Percentiles rank a stretch among this genome's conserved stretches.
These are phyloP conservation scores for Boletus subparvulus DNA, from an alignment of 768 basidiomycete genomes.

Conservation along the genomic window DNA sequence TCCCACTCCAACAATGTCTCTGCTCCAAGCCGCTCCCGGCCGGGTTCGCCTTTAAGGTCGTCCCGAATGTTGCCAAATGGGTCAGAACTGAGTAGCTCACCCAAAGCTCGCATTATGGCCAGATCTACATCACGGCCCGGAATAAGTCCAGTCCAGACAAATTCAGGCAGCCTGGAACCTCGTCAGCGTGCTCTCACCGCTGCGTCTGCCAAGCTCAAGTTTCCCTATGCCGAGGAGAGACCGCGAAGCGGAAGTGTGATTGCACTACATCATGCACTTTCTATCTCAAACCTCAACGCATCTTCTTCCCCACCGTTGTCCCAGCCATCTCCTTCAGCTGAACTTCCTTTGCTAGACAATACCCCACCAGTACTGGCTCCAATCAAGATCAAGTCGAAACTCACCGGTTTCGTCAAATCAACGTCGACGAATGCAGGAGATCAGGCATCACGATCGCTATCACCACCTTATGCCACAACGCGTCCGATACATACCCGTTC, in stretches of 20 bases:
- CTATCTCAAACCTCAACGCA: conserved; percentile 21
- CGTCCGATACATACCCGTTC: conserved; percentile 28
- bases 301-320: conserved; percentile 15
- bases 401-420: conserved; percentile 48
- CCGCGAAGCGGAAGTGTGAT: conserved; percentile 31
- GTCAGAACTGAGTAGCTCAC: conserved; percentile 25
- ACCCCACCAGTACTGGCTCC: conserved; percentile 21
- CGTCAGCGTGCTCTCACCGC: conserved; percentile 33
- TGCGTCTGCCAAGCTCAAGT: conserved; percentile 22
- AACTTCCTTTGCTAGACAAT: conserved; percentile 11
- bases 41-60: conserved; percentile 39
- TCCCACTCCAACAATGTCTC: conserved; percentile 28
- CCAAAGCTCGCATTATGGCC: conserved; percentile 26
- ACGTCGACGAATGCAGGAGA: conserved; percentile 14
- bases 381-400: conserved; percentile 60
- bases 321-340: conserved; percentile 17
- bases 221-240: conserved; percentile 34
- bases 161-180: conserved; percentile 18
- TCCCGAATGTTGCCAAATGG: conserved; percentile 36
- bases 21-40: conserved; percentile 44
- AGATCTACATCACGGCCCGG: conserved; percentile 33
- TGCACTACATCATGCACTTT: conserved; percentile 26
- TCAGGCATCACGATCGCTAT: conserved; percentile 42
- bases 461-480: conserved; percentile 32
- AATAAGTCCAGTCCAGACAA: conserved; percentile 6